Percentiles rank a stretch among this genome's conserved stretches.
phyloP scores from a whole-genome alignment of 1,284 basidiomycete genomes.

The Microbotryum silenes-acaulis region DNA sequence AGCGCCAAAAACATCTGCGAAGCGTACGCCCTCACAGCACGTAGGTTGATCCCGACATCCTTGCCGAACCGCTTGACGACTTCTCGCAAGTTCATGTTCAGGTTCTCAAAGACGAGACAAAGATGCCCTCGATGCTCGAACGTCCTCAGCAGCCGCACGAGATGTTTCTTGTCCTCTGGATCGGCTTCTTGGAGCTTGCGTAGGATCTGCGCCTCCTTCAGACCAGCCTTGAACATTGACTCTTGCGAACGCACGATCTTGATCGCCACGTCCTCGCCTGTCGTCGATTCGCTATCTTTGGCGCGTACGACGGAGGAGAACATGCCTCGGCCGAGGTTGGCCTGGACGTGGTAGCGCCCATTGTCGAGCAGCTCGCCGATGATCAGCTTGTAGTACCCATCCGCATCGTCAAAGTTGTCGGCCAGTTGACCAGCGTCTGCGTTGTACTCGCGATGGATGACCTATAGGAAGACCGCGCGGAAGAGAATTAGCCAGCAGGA shows the following conservation, averaged over 20 bases:
- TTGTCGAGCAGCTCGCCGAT: slow-evolving; percentile 90
- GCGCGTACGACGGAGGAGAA: slow-evolving; percentile 94
- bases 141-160: slow-evolving; percentile 80
- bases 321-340: slow-evolving; percentile 94
- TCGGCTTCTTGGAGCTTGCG: slow-evolving; percentile 79
- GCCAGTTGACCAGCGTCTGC: slow-evolving; percentile 38
- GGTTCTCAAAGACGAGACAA: slow-evolving; percentile 89
- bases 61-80: slow-evolving; percentile 99
- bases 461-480: neutral
- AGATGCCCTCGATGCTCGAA: slow-evolving; percentile 97
- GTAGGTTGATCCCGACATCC: slow-evolving; percentile 90
- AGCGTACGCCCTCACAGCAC: slow-evolving; percentile 93
- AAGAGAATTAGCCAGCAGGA: neutral
- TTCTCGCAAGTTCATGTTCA: slow-evolving; percentile 97
- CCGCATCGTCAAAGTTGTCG: slow-evolving; percentile 62
- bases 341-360: slow-evolving; percentile 80
- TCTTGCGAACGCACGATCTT: slow-evolving; percentile 96
- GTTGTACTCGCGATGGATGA: slow-evolving; percentile 22
- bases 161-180: slow-evolving; percentile 91
- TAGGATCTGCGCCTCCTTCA: slow-evolving; percentile 85
- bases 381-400: slow-evolving; percentile 93
- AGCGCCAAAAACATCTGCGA: slow-evolving; percentile 90
- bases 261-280: slow-evolving; percentile 81
- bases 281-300: slow-evolving; percentile 58
- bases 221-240: slow-evolving; percentile 93